Conservation (phyloP, 768 basidiomycete genomes). For the Termitomyces titanicus region DNA sequence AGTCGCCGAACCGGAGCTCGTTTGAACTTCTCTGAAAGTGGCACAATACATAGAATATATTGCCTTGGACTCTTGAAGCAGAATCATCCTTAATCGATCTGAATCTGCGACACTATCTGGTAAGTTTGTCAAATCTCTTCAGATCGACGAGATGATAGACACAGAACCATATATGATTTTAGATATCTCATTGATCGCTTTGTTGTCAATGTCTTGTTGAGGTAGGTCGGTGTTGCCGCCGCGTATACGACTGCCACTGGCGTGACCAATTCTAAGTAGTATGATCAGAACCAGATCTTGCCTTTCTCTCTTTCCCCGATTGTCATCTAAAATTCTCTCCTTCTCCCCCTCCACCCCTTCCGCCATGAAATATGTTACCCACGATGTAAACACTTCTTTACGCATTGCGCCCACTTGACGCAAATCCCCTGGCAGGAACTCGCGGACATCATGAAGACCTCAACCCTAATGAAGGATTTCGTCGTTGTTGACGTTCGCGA, state of each 20-base stretch:
- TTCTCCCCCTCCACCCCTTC: neutral
- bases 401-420: neutral
- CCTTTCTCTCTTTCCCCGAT: neutral
- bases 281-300: conserved; percentile 3
- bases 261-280: neutral
- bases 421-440: conserved; percentile 61
- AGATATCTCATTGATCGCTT: no score
- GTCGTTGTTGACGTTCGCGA: conserved; percentile 84
- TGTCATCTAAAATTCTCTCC: neutral
- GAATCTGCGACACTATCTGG: no score
- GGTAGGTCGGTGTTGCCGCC: no score
- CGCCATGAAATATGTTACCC: conserved; percentile 18
- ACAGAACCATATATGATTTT: no score
- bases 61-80: no score
- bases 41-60: no score
- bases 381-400: conserved; percentile 13
- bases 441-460: conserved; percentile 63
- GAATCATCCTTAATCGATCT: no score
- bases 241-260: no score
- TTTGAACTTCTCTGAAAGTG: neutral
- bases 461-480: conserved; percentile 60
- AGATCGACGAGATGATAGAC: no score
- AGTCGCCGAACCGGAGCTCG: neutral
- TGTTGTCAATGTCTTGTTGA: no score
- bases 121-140: no score